Evolutionary conservation across 2,329 filamentous ascomycete genomes (phyloP), one percentile per base, ranked within the genome.

Genomic region (Aspergillus pseudoterreus): DNA sequence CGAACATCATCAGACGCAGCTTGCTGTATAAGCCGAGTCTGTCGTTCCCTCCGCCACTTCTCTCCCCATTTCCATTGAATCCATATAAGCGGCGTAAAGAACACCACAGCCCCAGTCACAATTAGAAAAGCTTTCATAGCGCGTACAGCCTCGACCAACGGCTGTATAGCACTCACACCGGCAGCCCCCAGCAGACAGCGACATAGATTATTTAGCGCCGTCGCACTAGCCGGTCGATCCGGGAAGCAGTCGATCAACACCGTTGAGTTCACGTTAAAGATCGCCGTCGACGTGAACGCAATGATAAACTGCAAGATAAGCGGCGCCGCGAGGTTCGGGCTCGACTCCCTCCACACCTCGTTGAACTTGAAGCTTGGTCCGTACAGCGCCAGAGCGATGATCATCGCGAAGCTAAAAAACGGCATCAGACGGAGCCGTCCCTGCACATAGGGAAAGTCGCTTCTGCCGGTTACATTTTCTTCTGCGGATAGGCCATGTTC

Each of bases 291-390:
- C 15, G 62, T 61, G 50, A 67, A 70, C 0, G 69, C 71, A 21
- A 69, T 67, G 15, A 74, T 42, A 51, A 70, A 74, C 39, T 71
- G 70, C 27, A 75, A 56, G 12, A 74, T 61, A 21, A 74, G 58
- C 1, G 68, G 67, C 3, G 68, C 62, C 0, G 71, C 67, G 2
- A 72, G 54, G 22, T 69, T 63, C 1, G 64, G 57, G 4, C n/a
- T 11, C 8, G 17, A 41, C n/a, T 41, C 12, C 14, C 38, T 2
- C n/a, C 17, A 6, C 6, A 41, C 6, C 8, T 41, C 38, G 17
- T 41, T 41, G 17, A 41, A 41, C n/a, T 59, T 68, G 1, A 68
- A 68, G 17, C 63, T 60, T 2, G 67, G 49, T 3, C 70, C 62
- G 54, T 78, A 75, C 2, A 71, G 43, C 1, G 60, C 56, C 6